Evolutionary conservation across 768 basidiomycete species (phyloP).

Genomic region (Russula vinacea): DNA sequence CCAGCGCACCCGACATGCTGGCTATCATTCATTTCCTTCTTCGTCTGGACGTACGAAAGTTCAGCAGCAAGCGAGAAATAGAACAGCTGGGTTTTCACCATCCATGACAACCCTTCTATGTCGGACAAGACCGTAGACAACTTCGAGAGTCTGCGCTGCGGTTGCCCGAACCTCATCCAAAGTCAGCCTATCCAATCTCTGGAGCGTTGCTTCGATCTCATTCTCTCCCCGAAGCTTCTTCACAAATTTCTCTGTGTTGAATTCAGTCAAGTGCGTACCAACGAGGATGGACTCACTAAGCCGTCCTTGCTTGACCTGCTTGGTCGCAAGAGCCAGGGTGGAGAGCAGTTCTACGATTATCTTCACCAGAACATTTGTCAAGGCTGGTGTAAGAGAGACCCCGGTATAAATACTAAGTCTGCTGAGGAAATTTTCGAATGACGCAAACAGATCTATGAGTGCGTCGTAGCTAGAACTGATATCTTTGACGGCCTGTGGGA

Average conservation of each 20-base stretch:
- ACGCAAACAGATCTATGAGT: constrained; percentile 6
- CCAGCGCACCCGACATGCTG: neutral
- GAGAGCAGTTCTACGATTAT: constrained; percentile 10
- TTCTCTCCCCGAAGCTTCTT: constrained; percentile 13
- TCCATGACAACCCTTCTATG: constrained; percentile 7
- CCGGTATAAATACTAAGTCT: constrained; percentile 3
- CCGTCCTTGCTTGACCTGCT: constrained; percentile 2
- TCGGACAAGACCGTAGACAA: constrained; percentile 3
- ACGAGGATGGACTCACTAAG: neutral
- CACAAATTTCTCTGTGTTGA: constrained; percentile 1
- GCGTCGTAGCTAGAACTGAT: constrained; percentile 1
- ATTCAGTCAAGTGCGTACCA: neutral
- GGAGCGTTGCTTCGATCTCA: neutral
- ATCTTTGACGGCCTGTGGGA: neutral
- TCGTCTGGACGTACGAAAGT: neutral
- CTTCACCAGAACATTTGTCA: neutral
- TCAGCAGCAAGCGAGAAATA: neutral
- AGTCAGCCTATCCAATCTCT: constrained; percentile 4
- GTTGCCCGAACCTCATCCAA: constrained; percentile 6
- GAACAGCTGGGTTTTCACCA: neutral
- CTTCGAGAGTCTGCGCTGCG: constrained; percentile 2
- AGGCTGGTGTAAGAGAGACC: neutral
- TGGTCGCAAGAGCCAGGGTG: constrained; percentile 6
- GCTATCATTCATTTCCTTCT: neutral
- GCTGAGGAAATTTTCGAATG: constrained; percentile 2